A percentile compares a stretch with the other conserved stretches of the same genome.
phyloP scores from a whole-genome alignment of 305 asterid species.

The Fraxinus platypoda region DNA sequence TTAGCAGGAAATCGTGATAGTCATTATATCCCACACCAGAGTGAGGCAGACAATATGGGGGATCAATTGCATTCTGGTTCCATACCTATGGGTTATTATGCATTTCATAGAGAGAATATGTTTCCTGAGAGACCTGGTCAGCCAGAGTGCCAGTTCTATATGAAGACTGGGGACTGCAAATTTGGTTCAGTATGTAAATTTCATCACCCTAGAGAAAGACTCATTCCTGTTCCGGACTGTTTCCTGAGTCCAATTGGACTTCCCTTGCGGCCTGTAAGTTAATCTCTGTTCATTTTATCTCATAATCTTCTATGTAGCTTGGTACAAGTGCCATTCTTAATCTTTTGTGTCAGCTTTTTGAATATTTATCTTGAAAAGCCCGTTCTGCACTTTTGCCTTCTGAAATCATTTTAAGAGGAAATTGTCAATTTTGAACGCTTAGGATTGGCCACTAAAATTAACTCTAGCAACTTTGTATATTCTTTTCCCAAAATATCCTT shows the following conservation, averaged over 20 bases:
- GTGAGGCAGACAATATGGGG: conserved; percentile 48
- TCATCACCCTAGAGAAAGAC: conserved; percentile 93
- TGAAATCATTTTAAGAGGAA: not conserved
- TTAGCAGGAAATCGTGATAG: conserved; percentile 47
- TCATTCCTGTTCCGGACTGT: conserved; percentile 86
- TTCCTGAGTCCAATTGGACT: conserved; percentile 87
- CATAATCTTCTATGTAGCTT: not conserved
- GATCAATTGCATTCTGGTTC: conserved; percentile 64
- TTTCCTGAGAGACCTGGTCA: conserved; percentile 98
- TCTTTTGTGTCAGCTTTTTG: not conserved
- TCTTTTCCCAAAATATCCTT: not conserved
- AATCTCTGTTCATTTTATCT: not conserved
- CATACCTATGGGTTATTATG: conserved; percentile 73
- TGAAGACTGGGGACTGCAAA: conserved; percentile 98
- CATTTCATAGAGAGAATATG: conserved; percentile 72
- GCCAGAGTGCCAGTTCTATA: conserved; percentile 92
- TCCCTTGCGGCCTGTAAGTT: conserved; percentile 85
- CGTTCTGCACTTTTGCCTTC: not conserved
- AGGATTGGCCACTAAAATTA: not conserved
- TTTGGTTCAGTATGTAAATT: conserved; percentile 95
- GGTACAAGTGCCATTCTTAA: not conserved
- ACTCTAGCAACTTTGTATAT: not conserved
- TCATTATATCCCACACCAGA: conserved; percentile 32
- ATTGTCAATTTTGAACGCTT: not conserved
- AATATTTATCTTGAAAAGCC: not conserved